Percentiles rank a stretch among this genome's conserved stretches.
These are phyloP conservation scores for Amanita muscaria DNA, from an alignment of 768 basidiomycete species.

Conservation along the genomic window DNA sequence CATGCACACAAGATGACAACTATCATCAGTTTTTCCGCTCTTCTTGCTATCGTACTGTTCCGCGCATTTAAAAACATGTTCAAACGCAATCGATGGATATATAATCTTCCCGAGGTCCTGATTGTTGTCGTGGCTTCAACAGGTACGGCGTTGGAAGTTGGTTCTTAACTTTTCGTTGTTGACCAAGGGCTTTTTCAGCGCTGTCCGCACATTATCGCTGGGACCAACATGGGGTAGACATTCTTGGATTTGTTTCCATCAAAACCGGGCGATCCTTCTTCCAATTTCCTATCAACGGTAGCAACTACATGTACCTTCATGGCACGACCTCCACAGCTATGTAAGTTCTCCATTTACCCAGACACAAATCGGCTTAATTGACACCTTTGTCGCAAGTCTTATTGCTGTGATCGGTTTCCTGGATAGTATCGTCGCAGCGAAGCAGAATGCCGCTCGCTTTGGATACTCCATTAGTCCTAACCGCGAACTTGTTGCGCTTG, in stretches of 20 bases:
- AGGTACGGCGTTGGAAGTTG: slow-evolving; percentile 39
- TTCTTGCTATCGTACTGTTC: slow-evolving; percentile 56
- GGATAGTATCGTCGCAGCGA: slow-evolving; percentile 92
- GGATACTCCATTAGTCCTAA: slow-evolving; percentile 89
- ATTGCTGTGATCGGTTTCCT: slow-evolving; percentile 85
- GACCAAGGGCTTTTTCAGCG: slow-evolving; percentile 31
- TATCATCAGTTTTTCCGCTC: slow-evolving; percentile 61
- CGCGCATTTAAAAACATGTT: slow-evolving; percentile 50
- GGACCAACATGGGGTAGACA: slow-evolving; percentile 72
- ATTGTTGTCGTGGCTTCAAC: slow-evolving; percentile 80
- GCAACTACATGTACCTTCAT: slow-evolving; percentile 55
- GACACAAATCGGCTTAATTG: neutral
- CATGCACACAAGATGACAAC: slow-evolving; percentile 62
- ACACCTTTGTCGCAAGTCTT: slow-evolving; percentile 31
- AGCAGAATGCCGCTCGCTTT: slow-evolving; percentile 80
- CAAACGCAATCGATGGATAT: slow-evolving; percentile 59
- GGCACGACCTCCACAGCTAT: slow-evolving; percentile 81
- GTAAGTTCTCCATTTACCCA: slow-evolving; percentile 26
- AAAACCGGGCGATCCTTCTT: slow-evolving; percentile 54
- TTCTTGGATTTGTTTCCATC: slow-evolving; percentile 73
- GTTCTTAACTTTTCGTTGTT: neutral
- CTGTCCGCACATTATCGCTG: slow-evolving; percentile 62
- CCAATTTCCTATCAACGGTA: slow-evolving; percentile 58
- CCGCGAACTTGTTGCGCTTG: slow-evolving; percentile 90
- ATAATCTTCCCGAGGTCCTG: slow-evolving; percentile 84